Evolutionary conservation across 208 protist genomes (phyloP).

Genomic region (Pavlovales sp.): DNA sequence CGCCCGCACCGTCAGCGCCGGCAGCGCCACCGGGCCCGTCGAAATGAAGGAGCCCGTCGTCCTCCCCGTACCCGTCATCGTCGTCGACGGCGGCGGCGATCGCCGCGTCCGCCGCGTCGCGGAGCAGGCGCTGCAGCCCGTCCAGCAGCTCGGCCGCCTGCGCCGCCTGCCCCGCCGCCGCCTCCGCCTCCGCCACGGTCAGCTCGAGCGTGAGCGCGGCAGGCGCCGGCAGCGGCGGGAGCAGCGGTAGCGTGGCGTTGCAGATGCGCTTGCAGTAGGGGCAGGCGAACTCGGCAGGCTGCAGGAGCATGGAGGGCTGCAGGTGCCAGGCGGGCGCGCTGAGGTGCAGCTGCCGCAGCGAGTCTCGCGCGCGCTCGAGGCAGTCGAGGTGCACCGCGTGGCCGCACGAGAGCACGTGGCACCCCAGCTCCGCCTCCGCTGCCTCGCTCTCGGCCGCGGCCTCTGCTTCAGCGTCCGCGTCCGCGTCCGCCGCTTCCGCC

Average conservation of each 20-base stretch:
- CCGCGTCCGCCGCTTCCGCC: too few relatives aligned
- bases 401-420: neutral
- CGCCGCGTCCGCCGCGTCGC: too few relatives aligned
- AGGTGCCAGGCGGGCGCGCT: neutral
- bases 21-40: too few relatives aligned
- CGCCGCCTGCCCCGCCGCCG: too few relatives aligned
- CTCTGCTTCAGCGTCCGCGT: too few relatives aligned
- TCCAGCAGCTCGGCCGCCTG: neutral
- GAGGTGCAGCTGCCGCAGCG: neutral
- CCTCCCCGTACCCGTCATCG: too few relatives aligned
- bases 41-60: too few relatives aligned
- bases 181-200: neutral
- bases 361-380: neutral
- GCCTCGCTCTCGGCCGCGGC: too few relatives aligned
- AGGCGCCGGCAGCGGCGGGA: neutral
- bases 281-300: neutral
- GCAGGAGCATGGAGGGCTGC: neutral
- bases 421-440: too few relatives aligned
- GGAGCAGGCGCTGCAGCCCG: neutral
- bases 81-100: too few relatives aligned
- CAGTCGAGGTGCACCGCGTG: neutral
- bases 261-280: neutral
- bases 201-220: neutral
- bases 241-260: neutral
- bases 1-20: too few relatives aligned